Conservation (phyloP, 805 yeast species). For the Saturnispora mendoncae region DNA sequence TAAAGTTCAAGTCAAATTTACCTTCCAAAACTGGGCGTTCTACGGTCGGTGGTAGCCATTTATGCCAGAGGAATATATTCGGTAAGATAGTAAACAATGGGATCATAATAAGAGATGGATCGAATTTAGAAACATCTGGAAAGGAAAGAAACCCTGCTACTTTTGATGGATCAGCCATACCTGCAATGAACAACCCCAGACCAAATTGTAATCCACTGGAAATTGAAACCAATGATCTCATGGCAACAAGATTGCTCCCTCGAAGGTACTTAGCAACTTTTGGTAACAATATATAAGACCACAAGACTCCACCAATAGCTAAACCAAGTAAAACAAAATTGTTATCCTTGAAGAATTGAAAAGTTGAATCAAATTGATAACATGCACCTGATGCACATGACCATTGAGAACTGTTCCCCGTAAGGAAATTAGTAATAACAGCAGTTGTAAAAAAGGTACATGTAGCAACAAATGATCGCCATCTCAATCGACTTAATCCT, state of each 20-base stretch:
- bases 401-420: constrained; percentile 5
- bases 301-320: constrained; percentile 7
- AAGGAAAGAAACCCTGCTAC: constrained; percentile 40
- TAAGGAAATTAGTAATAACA: constrained; percentile 17
- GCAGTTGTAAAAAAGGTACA: constrained; percentile 30
- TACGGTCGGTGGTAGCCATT: constrained; percentile 14
- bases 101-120: constrained; percentile 40
- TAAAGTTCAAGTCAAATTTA: constrained; percentile 21
- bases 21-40: constrained; percentile 19
- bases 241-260: background rate
- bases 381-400: constrained; percentile 11
- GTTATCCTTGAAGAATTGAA: constrained; percentile 14
- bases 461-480: constrained; percentile 40
- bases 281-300: constrained; percentile 26
- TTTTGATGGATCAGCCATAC: constrained; percentile 37
- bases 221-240: constrained; percentile 10
- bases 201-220: constrained; percentile 33
- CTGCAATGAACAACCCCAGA: constrained; percentile 37
- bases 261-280: constrained; percentile 9
- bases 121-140: constrained; percentile 30
- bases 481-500: constrained; percentile 39
- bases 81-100: constrained; percentile 37
- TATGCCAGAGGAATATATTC: constrained; percentile 32
- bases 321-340: constrained; percentile 12
- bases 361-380: constrained; percentile 17